Evolutionary conservation across 176 grass and related monocot genomes (phyloP).

Genomic region (Carex pumila): DNA sequence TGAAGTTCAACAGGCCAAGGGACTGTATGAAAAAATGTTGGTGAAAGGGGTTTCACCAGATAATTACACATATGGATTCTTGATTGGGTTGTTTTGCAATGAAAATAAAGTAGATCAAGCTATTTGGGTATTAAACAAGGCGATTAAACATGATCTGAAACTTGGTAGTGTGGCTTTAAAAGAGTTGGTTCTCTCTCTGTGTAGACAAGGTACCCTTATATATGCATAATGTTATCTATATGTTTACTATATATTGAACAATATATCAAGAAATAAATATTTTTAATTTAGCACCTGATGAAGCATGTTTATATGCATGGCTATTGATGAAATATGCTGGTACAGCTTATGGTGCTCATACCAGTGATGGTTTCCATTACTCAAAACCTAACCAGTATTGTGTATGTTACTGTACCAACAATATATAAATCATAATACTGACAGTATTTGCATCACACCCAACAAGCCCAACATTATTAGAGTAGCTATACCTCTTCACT

Average conservation of each 20-base stretch:
- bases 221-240: background rate
- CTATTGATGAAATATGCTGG: background rate
- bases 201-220: constrained; percentile 53
- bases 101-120: constrained; percentile 55
- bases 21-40: constrained; percentile 70
- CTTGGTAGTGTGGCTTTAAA: constrained; percentile 41
- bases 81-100: constrained; percentile 56
- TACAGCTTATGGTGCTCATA: background rate
- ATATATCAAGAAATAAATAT: background rate
- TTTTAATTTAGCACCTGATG: background rate
- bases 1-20: constrained; percentile 48
- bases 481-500: background rate
- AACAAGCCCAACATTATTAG: background rate
- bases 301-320: background rate
- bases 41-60: constrained; percentile 61
- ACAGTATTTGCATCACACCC: background rate
- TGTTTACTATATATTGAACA: background rate
- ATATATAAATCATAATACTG: background rate
- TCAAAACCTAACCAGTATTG: background rate
- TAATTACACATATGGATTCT: constrained; percentile 40
- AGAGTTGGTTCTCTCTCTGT: constrained; percentile 42
- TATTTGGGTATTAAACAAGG: constrained; percentile 51
- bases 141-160: constrained; percentile 43
- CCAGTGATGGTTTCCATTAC: background rate
- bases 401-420: background rate